Conservation (phyloP, 2,329 filamentous ascomycete species). For the Talaromyces amestolkiae region DNA sequence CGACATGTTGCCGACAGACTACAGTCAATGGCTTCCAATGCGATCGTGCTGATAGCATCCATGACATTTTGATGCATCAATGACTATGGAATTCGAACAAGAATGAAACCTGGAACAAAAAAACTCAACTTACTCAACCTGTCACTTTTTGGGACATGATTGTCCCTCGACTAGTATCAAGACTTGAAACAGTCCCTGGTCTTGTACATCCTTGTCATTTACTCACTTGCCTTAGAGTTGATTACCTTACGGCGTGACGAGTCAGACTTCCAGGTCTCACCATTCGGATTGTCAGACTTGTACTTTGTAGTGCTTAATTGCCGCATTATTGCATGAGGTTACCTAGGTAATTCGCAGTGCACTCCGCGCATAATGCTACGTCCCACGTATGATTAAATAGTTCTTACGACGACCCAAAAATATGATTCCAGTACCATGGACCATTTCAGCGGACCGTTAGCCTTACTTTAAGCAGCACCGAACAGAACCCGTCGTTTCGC, state of each 20-base stretch:
- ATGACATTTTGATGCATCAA: background rate
- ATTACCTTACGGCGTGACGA: background rate
- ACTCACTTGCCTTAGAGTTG: background rate
- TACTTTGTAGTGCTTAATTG: background rate
- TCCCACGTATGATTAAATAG: background rate
- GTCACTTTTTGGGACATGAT: background rate
- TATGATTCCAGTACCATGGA: slow-evolving; percentile 5
- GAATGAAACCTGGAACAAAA: background rate
- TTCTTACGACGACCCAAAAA: background rate
- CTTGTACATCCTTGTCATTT: slow-evolving; percentile 4
- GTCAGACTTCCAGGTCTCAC: background rate
- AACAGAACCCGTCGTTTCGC: background rate
- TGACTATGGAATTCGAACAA: background rate
- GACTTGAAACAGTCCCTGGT: slow-evolving; percentile 2
- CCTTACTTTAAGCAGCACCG: background rate
- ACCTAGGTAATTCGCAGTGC: background rate
- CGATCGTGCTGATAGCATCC: background rate
- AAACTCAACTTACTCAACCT: too few species aligned
- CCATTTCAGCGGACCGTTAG: background rate
- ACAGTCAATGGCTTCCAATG: too few species aligned
- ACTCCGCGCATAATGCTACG: background rate
- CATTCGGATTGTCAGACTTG: background rate
- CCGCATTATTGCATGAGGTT: background rate
- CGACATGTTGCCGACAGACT: background rate
- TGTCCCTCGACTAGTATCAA: background rate